Evolutionary conservation across 2,329 filamentous ascomycete genomes (phyloP).

Genomic region (Ceratocystis cacaofunesta): DNA sequence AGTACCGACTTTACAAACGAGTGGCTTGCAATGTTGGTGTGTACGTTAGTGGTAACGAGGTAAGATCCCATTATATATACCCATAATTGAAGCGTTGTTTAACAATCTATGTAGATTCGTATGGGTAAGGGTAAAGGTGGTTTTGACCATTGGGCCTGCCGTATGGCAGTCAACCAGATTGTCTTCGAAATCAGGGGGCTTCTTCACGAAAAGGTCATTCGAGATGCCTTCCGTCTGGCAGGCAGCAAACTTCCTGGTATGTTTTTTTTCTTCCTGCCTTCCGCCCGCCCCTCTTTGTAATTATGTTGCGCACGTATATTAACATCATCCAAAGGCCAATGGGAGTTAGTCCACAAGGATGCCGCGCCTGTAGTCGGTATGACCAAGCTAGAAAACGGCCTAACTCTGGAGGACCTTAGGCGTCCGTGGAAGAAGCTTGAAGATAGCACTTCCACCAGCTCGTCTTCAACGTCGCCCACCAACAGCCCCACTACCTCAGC

Average conservation of each 20-base stretch:
- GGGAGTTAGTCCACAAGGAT: constrained; percentile 87
- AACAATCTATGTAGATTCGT: constrained; percentile 44
- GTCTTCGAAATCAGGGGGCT: constrained; percentile 86
- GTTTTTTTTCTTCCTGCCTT: constrained; percentile 22
- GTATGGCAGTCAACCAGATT: constrained; percentile 80
- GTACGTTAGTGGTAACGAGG: constrained; percentile 87
- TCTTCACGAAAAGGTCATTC: constrained; percentile 84
- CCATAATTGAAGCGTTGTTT: constrained; percentile 8
- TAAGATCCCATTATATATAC: constrained; percentile 25
- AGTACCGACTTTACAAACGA: constrained; percentile 82
- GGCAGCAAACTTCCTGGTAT: constrained; percentile 87
- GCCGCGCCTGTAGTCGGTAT: constrained; percentile 83
- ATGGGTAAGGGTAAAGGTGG: constrained; percentile 99
- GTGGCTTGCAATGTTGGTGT: constrained; percentile 89
- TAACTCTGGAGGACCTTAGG: constrained; percentile 73
- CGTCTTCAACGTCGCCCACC: not conserved
- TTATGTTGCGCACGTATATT: constrained; percentile 15
- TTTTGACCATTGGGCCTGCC: constrained; percentile 90
- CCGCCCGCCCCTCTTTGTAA: not conserved
- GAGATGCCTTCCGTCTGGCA: constrained; percentile 84
- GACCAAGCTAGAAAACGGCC: constrained; percentile 64
- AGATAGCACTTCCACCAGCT: not conserved
- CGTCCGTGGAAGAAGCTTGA: constrained; percentile 46
- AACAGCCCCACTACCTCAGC: constrained; percentile 3
- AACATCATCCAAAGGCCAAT: constrained; percentile 43